Percentiles rank a stretch among this genome's conserved stretches.
Conservation (phyloP, 192 early-diverging fungal species). For the Umbelopsis isabellina region DNA sequence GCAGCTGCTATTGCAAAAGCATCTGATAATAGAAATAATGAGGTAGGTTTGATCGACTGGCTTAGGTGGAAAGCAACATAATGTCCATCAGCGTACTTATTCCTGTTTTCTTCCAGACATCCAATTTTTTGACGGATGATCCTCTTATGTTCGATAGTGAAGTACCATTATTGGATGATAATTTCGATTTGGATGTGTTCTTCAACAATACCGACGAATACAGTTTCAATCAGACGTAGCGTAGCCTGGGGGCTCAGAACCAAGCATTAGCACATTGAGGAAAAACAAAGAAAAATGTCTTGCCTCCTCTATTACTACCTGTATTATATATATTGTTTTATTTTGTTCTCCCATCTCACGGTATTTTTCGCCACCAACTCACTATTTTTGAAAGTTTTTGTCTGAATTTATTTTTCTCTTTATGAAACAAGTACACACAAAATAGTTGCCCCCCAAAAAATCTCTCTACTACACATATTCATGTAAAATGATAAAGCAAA, state of each 20-base stretch:
- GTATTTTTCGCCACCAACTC: too few relatives aligned
- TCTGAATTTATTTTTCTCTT: too few relatives aligned
- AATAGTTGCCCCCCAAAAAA: too few relatives aligned
- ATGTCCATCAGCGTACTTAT: not conserved
- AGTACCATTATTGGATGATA: constrained; percentile 5
- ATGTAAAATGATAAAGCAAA: too few relatives aligned
- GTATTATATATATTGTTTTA: not conserved
- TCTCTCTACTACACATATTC: too few relatives aligned
- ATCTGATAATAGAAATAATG: not conserved
- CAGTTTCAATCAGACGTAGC: constrained; percentile 3
- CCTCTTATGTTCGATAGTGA: constrained; percentile 11
- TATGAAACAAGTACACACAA: too few relatives aligned
- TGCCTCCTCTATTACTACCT: not conserved
- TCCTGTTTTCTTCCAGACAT: not conserved
- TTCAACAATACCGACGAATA: constrained; percentile 16
- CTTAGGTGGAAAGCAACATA: not conserved
- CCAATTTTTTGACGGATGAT: constrained; percentile 5
- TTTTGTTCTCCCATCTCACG: not conserved
- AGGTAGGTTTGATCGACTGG: not conserved
- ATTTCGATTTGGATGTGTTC: constrained; percentile 19
- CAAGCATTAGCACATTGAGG: not conserved
- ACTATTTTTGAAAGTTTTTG: too few relatives aligned
- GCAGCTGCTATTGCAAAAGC: not conserved
- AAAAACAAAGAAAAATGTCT: not conserved
- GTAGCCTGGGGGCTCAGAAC: not conserved